These are phyloP conservation scores for Apophysomyces elegans DNA, from an alignment of 371 early-diverging fungal species.

Conservation along the genomic window DNA sequence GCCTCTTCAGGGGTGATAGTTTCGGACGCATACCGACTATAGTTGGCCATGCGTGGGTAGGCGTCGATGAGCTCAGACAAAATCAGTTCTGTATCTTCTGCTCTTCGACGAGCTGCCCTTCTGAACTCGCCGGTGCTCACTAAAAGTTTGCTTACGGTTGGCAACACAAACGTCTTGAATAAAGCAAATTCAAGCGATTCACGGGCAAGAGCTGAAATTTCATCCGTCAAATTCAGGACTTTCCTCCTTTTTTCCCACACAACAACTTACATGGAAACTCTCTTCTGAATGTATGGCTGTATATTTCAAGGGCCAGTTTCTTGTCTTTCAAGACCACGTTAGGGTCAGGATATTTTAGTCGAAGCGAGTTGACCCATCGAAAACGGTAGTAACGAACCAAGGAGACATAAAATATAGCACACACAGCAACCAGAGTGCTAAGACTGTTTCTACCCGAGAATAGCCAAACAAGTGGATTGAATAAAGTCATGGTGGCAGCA, in stretches of 20 bases:
- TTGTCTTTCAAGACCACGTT: slow-evolving; percentile 39
- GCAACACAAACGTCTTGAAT: slow-evolving; percentile 56
- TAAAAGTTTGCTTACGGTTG: slow-evolving; percentile 55
- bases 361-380: slow-evolving; percentile 32
- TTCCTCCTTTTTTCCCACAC: not conserved
- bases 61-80: slow-evolving; percentile 46
- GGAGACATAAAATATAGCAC: slow-evolving; percentile 27
- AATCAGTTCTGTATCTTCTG: slow-evolving; percentile 55
- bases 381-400: slow-evolving; percentile 47
- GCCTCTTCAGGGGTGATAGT: slow-evolving; percentile 21
- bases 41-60: slow-evolving; percentile 28
- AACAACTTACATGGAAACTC: slow-evolving; percentile 48
- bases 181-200: slow-evolving; percentile 50
- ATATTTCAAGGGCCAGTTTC: slow-evolving; percentile 47
- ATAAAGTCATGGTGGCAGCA: not conserved
- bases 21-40: not conserved
- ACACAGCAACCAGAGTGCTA: not conserved
- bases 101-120: slow-evolving; percentile 36
- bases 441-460: not conserved
- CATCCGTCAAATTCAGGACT: too few relatives aligned
- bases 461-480: not conserved
- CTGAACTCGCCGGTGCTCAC: slow-evolving; percentile 51
- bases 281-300: slow-evolving; percentile 34
- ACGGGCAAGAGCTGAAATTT: slow-evolving; percentile 11
- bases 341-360: slow-evolving; percentile 53